A percentile compares a stretch with the other conserved stretches of the same genome.
phyloP scores from a whole-genome alignment of 2,329 filamentous ascomycete genomes.

The Pseudocercospora fuligena region DNA sequence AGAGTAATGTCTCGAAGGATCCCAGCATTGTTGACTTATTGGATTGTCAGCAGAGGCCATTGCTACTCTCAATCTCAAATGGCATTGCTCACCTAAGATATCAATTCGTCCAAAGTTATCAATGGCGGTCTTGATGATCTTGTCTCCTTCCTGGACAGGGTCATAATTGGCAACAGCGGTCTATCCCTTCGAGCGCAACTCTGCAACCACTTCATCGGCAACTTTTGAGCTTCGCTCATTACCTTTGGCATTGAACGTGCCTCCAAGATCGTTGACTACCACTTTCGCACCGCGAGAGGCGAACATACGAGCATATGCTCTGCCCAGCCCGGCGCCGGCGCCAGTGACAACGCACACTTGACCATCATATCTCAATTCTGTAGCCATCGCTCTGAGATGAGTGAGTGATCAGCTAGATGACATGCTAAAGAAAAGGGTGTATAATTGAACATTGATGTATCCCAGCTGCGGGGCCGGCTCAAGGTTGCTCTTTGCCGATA shows the following conservation, averaged over 20 bases:
- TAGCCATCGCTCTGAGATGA: conserved; percentile 11
- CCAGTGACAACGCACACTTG: conserved; percentile 86
- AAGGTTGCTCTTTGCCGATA: neutral
- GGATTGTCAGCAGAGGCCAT: neutral
- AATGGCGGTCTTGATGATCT: conserved; percentile 87
- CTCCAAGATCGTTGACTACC: conserved; percentile 93
- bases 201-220: conserved; percentile 78
- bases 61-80: conserved; percentile 36
- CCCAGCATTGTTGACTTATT: conserved; percentile 83
- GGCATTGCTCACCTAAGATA: conserved; percentile 58
- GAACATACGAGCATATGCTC: conserved; percentile 84
- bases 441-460: neutral
- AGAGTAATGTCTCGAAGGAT: conserved; percentile 93
- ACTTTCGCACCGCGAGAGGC: conserved; percentile 86
- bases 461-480: neutral
- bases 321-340: conserved; percentile 78
- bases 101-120: conserved; percentile 82
- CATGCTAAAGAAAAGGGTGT: neutral
- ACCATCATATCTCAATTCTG: conserved; percentile 74
- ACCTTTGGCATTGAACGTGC: conserved; percentile 88
- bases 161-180: conserved; percentile 97
- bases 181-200: conserved; percentile 83
- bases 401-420: neutral
- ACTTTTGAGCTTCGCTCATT: conserved; percentile 71
- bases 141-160: conserved; percentile 86